Conservation (phyloP, 2,329 filamentous ascomycete genomes). For the Fusarium sp. region DNA sequence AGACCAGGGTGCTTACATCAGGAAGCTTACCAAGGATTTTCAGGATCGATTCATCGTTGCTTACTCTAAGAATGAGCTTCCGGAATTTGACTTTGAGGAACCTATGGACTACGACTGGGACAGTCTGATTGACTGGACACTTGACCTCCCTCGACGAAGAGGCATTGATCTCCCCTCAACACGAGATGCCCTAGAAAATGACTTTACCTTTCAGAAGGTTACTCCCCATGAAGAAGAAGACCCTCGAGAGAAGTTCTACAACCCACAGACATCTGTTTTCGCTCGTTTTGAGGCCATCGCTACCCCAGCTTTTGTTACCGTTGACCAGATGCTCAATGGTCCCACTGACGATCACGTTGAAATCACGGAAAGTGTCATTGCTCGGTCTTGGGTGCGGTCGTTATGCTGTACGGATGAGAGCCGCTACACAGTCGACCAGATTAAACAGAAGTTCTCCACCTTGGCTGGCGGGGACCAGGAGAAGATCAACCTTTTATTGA, state of each 20-base stretch:
- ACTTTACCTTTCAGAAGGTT: slow-evolving; percentile 56
- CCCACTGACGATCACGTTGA: slow-evolving; percentile 18
- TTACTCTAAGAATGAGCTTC: slow-evolving; percentile 72
- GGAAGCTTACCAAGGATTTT: slow-evolving; percentile 69
- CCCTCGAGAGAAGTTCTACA: slow-evolving; percentile 70
- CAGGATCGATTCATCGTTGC: slow-evolving; percentile 74
- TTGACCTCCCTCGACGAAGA: slow-evolving; percentile 62
- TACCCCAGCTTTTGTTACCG: slow-evolving; percentile 58
- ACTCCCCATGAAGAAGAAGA: slow-evolving; percentile 51
- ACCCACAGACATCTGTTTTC: slow-evolving; percentile 65
- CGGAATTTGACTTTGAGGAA: slow-evolving; percentile 72
- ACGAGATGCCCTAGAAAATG: slow-evolving; percentile 58
- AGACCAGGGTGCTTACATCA: slow-evolving; percentile 65
- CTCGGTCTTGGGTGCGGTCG: slow-evolving; percentile 70
- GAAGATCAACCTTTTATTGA: slow-evolving; percentile 59
- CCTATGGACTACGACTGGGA: slow-evolving; percentile 76
- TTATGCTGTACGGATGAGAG: slow-evolving; percentile 66
- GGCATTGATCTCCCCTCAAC: slow-evolving; percentile 63
- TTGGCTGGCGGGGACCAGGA: slow-evolving; percentile 58
- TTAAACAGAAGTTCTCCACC: slow-evolving; percentile 64
- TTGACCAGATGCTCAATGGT: slow-evolving; percentile 30
- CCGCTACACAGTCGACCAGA: slow-evolving; percentile 61
- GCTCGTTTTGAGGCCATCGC: slow-evolving; percentile 68
- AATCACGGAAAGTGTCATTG: slow-evolving; percentile 56
- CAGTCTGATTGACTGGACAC: slow-evolving; percentile 74